Evolutionary conservation across 305 asterid species (phyloP).

Genomic region (Solanum hybrid): DNA sequence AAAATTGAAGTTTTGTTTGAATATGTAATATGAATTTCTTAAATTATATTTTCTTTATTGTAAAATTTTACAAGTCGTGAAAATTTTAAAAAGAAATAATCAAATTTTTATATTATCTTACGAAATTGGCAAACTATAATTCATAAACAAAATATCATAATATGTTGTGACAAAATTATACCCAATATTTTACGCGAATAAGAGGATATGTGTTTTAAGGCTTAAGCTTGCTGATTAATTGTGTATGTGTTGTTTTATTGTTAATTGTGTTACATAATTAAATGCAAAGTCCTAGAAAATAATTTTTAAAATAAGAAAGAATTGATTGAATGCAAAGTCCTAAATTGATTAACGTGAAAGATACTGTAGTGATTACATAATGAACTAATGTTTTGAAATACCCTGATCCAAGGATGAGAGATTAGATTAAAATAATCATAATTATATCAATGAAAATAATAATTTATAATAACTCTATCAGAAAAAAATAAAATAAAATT

Average conservation of each 20-base stretch:
- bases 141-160: background rate
- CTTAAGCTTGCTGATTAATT: background rate
- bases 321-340: background rate
- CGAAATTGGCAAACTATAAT: background rate
- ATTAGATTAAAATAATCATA: no score
- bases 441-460: background rate
- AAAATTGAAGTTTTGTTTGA: no score
- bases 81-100: no score
- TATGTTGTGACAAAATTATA: background rate
- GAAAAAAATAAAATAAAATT: no score
- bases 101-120: background rate
- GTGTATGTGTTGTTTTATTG: background rate
- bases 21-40: no score
- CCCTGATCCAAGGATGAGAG: background rate
- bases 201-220: background rate
- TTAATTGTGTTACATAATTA: background rate
- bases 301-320: background rate
- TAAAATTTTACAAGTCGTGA: background rate
- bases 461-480: no score
- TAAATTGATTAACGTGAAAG: background rate
- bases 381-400: background rate
- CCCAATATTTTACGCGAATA: background rate
- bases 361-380: background rate
- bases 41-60: no score
- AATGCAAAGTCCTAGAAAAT: background rate